Base-by-base conservation (phyloP, 176 grass and related monocot genomes). In the Oryza glaberrima region DNA sequence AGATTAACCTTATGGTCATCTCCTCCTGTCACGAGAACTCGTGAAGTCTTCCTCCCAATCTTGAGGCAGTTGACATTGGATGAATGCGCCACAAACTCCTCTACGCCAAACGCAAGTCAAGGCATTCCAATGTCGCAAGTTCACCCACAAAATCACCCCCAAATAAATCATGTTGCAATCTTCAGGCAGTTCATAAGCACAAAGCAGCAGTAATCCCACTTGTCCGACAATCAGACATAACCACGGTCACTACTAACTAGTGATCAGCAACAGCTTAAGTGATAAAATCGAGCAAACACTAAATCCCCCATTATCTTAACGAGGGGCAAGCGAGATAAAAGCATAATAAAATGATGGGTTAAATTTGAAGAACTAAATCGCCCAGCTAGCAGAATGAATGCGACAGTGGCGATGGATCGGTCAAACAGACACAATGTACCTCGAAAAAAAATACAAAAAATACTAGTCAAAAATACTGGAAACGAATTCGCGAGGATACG, bases 61-160 rank as follows among this genome's bases (percentile, higher is more conserved):
- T 93, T 98, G 76, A 98, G 96, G 80, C 96, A 98, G 90, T 98
- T 98, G 15, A 98, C 93, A 92, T 95, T 98, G 83, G 96, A 98
- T 14, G 93, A 75, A 75, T 98, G 96, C 5, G 96, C 96, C 35
- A 98, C 96, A 95, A 98, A 98, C 91, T 98, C 96, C 96, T 98
- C 96, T 97, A 81, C 16, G 17, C 40, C 30, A 67, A 81, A 90
- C 30, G 20, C 47, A 60, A 75, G 96, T 98, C 83, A 98, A 95
- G 93, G 77, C 52, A 70, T 78, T 77, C 16, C 88, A 92, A 90
- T 80, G 77, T 64, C 1, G 7, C 16, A 25, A 36, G 7, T 82
- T 68, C 15, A 40, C 65, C 14, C 9, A 41, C 5, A 15, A 60
- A 87, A 87, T 70, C 49, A 69, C 36, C 43, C 41, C 54, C 6